A percentile compares a stretch with the other conserved stretches of the same genome.
Conservation (phyloP, 306 rosid species). For the Trifolium pratense region DNA sequence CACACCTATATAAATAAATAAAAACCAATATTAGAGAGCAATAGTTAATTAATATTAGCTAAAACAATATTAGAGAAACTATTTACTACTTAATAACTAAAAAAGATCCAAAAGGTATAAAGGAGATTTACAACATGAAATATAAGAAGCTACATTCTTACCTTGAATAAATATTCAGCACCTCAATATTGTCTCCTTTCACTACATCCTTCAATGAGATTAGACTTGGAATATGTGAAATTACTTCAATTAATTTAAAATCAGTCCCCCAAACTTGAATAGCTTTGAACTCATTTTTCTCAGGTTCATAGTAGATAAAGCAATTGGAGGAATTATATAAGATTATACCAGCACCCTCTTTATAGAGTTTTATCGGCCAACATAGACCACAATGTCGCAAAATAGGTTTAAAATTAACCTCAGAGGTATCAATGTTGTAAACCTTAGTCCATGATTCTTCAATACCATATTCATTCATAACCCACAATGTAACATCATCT, state of each 20-base stretch:
- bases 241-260: no score
- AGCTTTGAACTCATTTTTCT: neutral
- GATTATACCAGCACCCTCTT: neutral
- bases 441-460: neutral
- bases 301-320: neutral
- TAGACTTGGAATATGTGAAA: neutral
- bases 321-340: neutral
- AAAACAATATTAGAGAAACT: no score
- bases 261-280: neutral
- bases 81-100: no score
- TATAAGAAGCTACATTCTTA: no score
- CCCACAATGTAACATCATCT: neutral
- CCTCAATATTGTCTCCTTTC: neutral
- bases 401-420: no score
- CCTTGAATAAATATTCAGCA: neutral
- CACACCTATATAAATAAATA: neutral
- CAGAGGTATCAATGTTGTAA: neutral
- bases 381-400: neutral
- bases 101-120: no score
- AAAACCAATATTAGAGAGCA: neutral
- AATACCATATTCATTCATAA: neutral
- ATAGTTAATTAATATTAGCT: no score
- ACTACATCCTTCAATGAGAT: neutral
- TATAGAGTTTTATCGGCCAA: neutral
- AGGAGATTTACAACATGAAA: no score